These are phyloP conservation scores for Metschnikowia orientalis DNA, from an alignment of 805 yeast genomes.

Conservation along the genomic window DNA sequence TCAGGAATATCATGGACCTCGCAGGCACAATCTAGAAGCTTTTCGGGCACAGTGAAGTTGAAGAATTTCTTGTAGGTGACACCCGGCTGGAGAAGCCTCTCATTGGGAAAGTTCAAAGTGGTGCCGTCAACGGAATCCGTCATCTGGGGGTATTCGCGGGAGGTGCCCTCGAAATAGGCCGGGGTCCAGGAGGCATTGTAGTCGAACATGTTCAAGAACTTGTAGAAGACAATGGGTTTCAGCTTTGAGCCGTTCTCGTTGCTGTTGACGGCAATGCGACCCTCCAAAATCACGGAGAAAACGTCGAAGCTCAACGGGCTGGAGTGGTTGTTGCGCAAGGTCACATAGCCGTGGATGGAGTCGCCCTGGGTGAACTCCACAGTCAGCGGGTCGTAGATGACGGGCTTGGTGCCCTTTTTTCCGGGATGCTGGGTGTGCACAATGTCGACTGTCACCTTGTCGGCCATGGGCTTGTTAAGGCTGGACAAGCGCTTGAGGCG, in stretches of 20 bases:
- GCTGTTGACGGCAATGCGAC: slow-evolving; percentile 23
- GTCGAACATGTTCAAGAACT: slow-evolving; percentile 31
- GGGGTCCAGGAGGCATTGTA: slow-evolving; percentile 31
- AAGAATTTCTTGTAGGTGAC: slow-evolving; percentile 33
- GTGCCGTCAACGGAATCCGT: slow-evolving; percentile 34
- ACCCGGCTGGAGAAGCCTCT: slow-evolving; percentile 24
- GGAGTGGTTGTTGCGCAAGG: slow-evolving; percentile 18
- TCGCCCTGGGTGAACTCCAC: slow-evolving; percentile 28
- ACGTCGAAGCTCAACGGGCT: slow-evolving; percentile 23
- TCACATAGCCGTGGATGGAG: slow-evolving; percentile 23
- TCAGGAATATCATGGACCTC: slow-evolving; percentile 22
- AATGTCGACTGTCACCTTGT: slow-evolving; percentile 19
- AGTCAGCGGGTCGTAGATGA: slow-evolving; percentile 20
- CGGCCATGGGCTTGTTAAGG: slow-evolving; percentile 15
- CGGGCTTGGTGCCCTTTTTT: slow-evolving; percentile 16
- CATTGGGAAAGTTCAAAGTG: slow-evolving; percentile 20
- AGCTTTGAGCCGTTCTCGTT: slow-evolving; percentile 14
- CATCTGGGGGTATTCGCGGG: slow-evolving; percentile 2
- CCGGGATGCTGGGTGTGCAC: slow-evolving; percentile 18
- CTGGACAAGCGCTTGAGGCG: slow-evolving; percentile 20
- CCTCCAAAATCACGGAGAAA: slow-evolving; percentile 28
- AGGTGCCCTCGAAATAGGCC: slow-evolving; percentile 16
- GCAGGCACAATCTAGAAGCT: slow-evolving; percentile 28
- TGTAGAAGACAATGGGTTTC: slow-evolving; percentile 23
- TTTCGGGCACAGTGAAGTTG: slow-evolving; percentile 35